These are phyloP conservation scores for Trichoderma koningii DNA, from an alignment of 2,329 filamentous ascomycete species.

Conservation along the genomic window DNA sequence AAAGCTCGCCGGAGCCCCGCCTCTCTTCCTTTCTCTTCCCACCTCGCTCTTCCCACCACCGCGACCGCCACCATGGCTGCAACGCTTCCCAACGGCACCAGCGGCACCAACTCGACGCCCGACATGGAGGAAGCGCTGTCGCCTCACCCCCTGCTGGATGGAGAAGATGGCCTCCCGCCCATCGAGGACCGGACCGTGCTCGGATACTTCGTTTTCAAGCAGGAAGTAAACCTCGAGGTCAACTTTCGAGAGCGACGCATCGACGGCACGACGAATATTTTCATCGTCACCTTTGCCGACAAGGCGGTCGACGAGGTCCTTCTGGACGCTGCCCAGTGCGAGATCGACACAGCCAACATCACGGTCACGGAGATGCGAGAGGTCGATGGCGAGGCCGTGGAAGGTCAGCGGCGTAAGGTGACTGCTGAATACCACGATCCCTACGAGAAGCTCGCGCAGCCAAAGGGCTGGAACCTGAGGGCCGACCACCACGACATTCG, in stretches of 20 bases:
- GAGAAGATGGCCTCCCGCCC: conserved; percentile 39
- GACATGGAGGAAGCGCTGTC: conserved; percentile 22
- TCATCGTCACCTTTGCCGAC: conserved; percentile 65
- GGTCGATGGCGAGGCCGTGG: conserved; percentile 40
- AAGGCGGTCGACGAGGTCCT: conserved; percentile 59
- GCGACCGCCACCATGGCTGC: conserved; percentile 2
- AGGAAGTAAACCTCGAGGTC: conserved; percentile 86
- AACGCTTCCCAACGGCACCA: conserved; percentile 15
- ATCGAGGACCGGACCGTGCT: conserved; percentile 42
- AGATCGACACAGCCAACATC: conserved; percentile 57
- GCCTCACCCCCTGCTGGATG: conserved; percentile 36
- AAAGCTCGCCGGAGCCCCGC: conserved; percentile 26
- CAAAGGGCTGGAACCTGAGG: conserved; percentile 62
- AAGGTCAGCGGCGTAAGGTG: conserved; percentile 46
- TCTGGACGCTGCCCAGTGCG: conserved; percentile 64
- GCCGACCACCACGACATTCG: conserved; percentile 75
- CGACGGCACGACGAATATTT: conserved; percentile 78
- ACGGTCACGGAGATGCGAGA: conserved; percentile 50
- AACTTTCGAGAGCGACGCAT: conserved; percentile 77
- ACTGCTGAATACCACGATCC: conserved; percentile 60
- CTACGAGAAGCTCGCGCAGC: conserved; percentile 65
- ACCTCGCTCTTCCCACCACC: not conserved
- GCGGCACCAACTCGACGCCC: conserved; percentile 23
- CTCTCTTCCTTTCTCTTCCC: conserved; percentile 2
- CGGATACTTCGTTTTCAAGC: conserved; percentile 66